Conservation (phyloP, 768 basidiomycete genomes). For the Vishniacozyma victoriae region DNA sequence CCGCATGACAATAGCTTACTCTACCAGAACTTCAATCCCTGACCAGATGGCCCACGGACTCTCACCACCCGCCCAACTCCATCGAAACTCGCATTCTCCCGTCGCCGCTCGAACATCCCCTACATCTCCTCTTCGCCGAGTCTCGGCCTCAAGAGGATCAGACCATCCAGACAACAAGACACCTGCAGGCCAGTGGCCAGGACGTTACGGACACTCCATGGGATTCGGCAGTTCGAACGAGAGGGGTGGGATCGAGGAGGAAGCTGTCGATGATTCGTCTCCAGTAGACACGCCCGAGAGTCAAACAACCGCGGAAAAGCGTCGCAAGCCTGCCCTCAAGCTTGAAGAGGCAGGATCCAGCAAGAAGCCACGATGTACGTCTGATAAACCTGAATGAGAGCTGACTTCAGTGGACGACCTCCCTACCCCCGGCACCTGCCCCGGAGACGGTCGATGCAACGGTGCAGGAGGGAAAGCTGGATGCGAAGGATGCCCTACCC, state of each 20-base stretch:
- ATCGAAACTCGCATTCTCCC: conserved; percentile 1
- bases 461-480: conserved; percentile 90
- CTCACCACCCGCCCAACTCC: neutral
- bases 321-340: neutral
- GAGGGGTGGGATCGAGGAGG: conserved; percentile 21
- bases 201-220: neutral
- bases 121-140: conserved; percentile 22
- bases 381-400: neutral
- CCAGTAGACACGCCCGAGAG: neutral
- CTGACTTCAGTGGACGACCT: conserved; percentile 1
- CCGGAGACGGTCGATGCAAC: conserved; percentile 95
- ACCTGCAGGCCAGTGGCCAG: neutral
- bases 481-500: conserved; percentile 93
- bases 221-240: conserved; percentile 25
- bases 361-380: neutral
- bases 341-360: neutral
- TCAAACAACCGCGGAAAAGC: neutral
- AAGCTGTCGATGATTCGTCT: conserved; percentile 9
- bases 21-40: no score
- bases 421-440: conserved; percentile 63
- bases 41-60: conserved; percentile 7
- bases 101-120: neutral
- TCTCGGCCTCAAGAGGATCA: conserved; percentile 28
- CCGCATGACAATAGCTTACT: no score
- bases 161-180: conserved; percentile 19